Conservation (phyloP, 192 early-diverging fungal species). For the Bifiguratus adelaidae region DNA sequence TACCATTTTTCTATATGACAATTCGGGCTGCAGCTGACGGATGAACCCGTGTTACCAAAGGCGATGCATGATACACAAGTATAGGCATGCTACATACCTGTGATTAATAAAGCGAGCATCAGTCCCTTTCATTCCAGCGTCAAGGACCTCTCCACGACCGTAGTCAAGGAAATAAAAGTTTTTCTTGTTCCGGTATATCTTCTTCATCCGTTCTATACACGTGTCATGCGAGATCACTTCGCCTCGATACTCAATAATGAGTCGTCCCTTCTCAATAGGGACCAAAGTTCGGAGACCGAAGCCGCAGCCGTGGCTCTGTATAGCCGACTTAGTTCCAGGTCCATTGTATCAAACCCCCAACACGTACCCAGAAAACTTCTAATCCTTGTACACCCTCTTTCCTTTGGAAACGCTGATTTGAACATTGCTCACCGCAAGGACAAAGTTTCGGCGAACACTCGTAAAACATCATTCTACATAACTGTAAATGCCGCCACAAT, state of each 20-base stretch:
- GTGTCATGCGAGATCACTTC: slow-evolving; percentile 62
- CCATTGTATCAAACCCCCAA: not conserved
- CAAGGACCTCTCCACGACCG: slow-evolving; percentile 62
- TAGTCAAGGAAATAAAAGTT: slow-evolving; percentile 80
- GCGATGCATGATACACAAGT: not conserved
- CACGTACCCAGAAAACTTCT: slow-evolving; percentile 51
- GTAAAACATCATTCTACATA: slow-evolving; percentile 49
- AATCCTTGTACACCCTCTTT: slow-evolving; percentile 36
- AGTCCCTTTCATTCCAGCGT: slow-evolving; percentile 66
- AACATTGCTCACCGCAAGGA: slow-evolving; percentile 54
- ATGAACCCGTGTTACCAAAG: not conserved
- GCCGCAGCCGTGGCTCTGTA: slow-evolving; percentile 51
- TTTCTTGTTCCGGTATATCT: slow-evolving; percentile 45
- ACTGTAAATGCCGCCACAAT: not conserved
- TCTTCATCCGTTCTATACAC: slow-evolving; percentile 63
- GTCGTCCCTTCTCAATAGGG: slow-evolving; percentile 36
- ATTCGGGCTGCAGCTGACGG: slow-evolving; percentile 63
- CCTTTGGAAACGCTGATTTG: slow-evolving; percentile 67
- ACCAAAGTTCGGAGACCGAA: slow-evolving; percentile 52
- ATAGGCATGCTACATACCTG: slow-evolving; percentile 14
- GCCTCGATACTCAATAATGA: slow-evolving; percentile 76
- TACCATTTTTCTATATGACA: slow-evolving; percentile 89
- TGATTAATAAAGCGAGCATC: slow-evolving; percentile 82
- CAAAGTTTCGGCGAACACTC: slow-evolving; percentile 62
- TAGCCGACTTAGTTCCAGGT: not conserved